A percentile compares a stretch with the other conserved stretches of the same genome.
These are phyloP conservation scores for Cornus suecica DNA, from an alignment of 148 eudicot species.

Conservation along the genomic window DNA sequence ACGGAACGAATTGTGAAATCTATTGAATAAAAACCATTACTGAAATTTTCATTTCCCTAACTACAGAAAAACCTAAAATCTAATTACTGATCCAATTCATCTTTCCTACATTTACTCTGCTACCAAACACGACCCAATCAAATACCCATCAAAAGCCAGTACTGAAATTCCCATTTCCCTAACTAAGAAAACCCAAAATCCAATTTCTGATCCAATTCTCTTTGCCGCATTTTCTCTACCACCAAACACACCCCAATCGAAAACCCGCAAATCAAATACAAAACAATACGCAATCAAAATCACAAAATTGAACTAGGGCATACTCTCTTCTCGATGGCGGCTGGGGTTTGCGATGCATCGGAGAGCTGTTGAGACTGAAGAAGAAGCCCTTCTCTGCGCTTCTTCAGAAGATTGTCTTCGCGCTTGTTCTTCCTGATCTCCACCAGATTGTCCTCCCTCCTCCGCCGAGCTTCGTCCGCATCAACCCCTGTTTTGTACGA, in stretches of 20 bases:
- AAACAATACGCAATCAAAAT: conserved; percentile 7
- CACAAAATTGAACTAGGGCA: conserved; percentile 6
- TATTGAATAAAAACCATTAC: not conserved
- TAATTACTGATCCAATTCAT: not conserved
- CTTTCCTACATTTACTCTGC: conserved; percentile 4
- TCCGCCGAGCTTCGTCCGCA: conserved; percentile 83
- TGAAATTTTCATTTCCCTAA: not conserved
- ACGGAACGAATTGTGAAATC: not conserved
- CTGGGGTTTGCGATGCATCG: conserved; percentile 50
- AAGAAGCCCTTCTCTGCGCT: conserved; percentile 63
- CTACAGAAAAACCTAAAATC: not conserved
- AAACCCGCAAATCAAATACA: conserved; percentile 20
- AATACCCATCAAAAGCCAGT: conserved; percentile 12
- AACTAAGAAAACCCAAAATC: no score
- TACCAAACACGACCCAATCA: not conserved
- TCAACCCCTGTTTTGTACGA: conserved; percentile 84
- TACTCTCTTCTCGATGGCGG: conserved; percentile 51
- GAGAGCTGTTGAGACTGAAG: conserved; percentile 43
- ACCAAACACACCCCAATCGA: not conserved
- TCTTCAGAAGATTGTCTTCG: conserved; percentile 77
- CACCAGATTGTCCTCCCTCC: conserved; percentile 85
- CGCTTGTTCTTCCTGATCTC: conserved; percentile 94
- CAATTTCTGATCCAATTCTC: not conserved
- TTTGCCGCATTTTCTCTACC: not conserved
- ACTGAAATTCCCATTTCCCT: not conserved